Conservation (phyloP, 2,329 filamentous ascomycete genomes). For the Purpureocillium lavendulum region DNA sequence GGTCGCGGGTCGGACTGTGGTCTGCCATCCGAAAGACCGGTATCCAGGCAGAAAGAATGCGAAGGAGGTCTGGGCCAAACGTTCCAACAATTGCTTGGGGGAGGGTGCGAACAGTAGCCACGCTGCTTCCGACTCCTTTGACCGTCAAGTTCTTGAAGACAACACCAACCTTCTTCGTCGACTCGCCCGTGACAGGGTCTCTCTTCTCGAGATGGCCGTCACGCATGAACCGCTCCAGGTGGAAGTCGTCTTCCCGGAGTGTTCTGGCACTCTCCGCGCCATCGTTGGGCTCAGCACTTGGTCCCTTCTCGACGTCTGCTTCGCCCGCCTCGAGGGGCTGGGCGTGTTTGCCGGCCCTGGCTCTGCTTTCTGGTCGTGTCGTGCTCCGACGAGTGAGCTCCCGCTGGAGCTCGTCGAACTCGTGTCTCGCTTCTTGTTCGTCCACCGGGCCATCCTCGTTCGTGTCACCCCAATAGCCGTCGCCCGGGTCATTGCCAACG, state of each 20-base stretch:
- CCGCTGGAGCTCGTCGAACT: slow-evolving; percentile 13
- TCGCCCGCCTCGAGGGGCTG: too few species aligned
- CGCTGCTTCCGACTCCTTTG: slow-evolving; percentile 57
- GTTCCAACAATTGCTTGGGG: slow-evolving; percentile 69
- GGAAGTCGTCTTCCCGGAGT: slow-evolving; percentile 41
- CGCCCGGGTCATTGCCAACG: background rate
- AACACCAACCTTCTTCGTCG: slow-evolving; percentile 70
- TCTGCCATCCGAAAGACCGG: slow-evolving; percentile 11
- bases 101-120: slow-evolving; percentile 62
- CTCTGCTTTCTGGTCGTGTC: slow-evolving; percentile 3
- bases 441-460: slow-evolving; percentile 12
- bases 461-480: slow-evolving; percentile 17
- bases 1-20: too few species aligned
- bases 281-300: too few species aligned
- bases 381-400: slow-evolving; percentile 13
- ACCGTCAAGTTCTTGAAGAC: slow-evolving; percentile 71
- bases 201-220: slow-evolving; percentile 71
- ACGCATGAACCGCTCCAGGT: slow-evolving; percentile 61
- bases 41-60: slow-evolving; percentile 38
- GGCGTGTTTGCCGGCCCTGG: slow-evolving; percentile 1
- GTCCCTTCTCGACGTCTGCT: background rate
- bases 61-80: slow-evolving; percentile 73
- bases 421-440: slow-evolving; percentile 8
- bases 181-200: slow-evolving; percentile 37
- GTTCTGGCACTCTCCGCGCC: slow-evolving; percentile 20